Base-by-base conservation (phyloP, 768 basidiomycete species). In the Boletus vinaceobasis region DNA sequence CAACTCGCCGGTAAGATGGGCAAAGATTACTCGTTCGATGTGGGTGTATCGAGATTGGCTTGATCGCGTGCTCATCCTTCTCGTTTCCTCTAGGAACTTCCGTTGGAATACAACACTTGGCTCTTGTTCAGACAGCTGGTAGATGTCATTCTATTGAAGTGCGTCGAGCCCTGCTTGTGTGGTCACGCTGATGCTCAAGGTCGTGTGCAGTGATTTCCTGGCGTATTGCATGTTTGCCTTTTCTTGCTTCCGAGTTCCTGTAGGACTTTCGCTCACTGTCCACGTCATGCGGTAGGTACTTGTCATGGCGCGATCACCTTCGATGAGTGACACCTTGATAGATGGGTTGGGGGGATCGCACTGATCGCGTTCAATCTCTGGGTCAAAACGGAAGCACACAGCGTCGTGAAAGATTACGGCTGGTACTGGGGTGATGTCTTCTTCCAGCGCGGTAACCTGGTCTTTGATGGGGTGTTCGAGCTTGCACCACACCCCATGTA, bases 401-500 rank as follows among this genome's bases (percentile, higher is more conserved):
- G 93, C 50, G 93, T 98, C 46, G 94, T 98, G 57, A 98, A 97
- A 64, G 96, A 98, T 65, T 98, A 96, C 61, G 95, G 94, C 15
- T 98, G 93, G 94, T 98, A 94, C 70, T 93, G 93, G 93, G 94
- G 91, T 10, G 91, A 93, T 61, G 86, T 86, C 53, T 93, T 93
- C 74, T 93, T 93, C 76, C 90, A 92, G 69, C 86, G 90, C n/a
- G 91, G 91, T 40, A 86, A 88, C 40, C 79, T 98, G 14, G 88
- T 98, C 3, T 99, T 99, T 65, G 96, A 99, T 68, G 97, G 97
- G 15, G 96, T 99, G 17, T 99, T 98, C 61, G 96, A 98, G 67
- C 77, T 94, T 38, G 88, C 91, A 5, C 90, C 90, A 2, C 91
- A 93, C 65, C 90, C 96, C 0, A 98, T 98, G 96, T 98, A 98